Evolutionary conservation across 2,329 filamentous ascomycete species (phyloP).

Genomic region (Sporothrix mexicana): DNA sequence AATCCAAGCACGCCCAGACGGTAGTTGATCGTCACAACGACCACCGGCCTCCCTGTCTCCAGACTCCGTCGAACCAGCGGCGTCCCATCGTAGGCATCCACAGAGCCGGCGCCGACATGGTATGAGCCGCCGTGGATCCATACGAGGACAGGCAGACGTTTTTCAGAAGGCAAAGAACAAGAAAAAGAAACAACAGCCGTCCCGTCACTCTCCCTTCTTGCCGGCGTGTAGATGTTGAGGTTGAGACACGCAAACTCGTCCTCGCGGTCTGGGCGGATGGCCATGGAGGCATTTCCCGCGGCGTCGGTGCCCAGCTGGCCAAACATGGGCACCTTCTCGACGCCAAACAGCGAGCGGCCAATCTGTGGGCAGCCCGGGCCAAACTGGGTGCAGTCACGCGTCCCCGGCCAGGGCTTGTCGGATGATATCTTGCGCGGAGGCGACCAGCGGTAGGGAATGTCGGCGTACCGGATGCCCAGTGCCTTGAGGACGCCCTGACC

Average conservation of each 20-base stretch:
- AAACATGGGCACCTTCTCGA: constrained; percentile 26
- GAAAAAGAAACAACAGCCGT: not conserved
- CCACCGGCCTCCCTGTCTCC: not conserved
- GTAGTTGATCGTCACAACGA: constrained; percentile 32
- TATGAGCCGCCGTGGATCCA: constrained; percentile 31
- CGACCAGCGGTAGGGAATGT: constrained; percentile 24
- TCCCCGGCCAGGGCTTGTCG: constrained; percentile 5
- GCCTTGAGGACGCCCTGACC: constrained; percentile 28
- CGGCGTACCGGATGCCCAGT: constrained; percentile 19
- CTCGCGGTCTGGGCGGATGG: constrained; percentile 4
- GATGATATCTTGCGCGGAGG: not conserved
- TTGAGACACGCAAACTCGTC: constrained; percentile 31
- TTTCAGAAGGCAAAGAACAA: no score
- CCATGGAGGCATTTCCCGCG: not conserved
- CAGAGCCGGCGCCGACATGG: constrained; percentile 22
- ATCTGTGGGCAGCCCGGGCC: constrained; percentile 27
- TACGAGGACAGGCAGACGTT: constrained; percentile 6
- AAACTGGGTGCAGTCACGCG: constrained; percentile 17
- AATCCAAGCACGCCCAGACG: constrained; percentile 27
- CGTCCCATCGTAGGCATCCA: constrained; percentile 26
- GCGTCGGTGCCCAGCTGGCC: constrained; percentile 25
- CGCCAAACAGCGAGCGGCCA: constrained; percentile 23
- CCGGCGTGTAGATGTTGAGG: constrained; percentile 26
- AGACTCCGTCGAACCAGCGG: not conserved
- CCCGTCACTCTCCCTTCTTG: not conserved